Evolutionary conservation across 2,329 filamentous ascomycete genomes (phyloP), one percentile per base, ranked within the genome.

Genomic region (Fusarium sp.): DNA sequence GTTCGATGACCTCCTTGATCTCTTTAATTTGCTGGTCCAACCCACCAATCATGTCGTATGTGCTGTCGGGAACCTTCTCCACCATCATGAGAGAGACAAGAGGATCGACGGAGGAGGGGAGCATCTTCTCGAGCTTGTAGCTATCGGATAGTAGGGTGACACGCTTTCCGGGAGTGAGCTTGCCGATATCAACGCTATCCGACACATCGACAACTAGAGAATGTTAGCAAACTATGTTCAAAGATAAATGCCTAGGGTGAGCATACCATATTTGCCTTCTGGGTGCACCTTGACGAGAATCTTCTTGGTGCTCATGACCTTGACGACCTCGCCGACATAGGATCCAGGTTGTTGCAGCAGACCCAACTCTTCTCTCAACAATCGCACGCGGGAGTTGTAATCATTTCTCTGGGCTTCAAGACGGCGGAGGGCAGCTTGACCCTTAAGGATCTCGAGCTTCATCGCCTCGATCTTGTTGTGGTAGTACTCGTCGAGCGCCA

Each of bases 41-140:
- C 72, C 96, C 96, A 82, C 96, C 96, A 79, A 99, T 99, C 96
- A 99, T 99, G 83, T 99, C 96, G 85, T 99, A 99, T 78, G 96
- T 99, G 84, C 94, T 97, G 85, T 99, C 96, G 17, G 96, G 96
- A 17, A 99, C 96, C 86, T 99, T 99, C 80, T 99, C 96, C 51
- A 99, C 96, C 96, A 99, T 99, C 96, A 99, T 99, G 79, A 99
- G 92, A 35, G 96, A 99, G 58, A 99, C 96, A 59, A 99, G 91
- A 36, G 96, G 96, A 77, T 99, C 96, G 77, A 99, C 96, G 20
- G 96, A 99, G 55, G 96, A 98, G 20, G 96, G 96, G 11, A 99
- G 89, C 83, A 98, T 96, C 85, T 97, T 97, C 79, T 98, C 96
- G 75, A 99, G 90, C 82, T 97, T 97, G 87, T 99, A 99, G 71